These are phyloP conservation scores for Anisodus acutangulus DNA, from an alignment of 257 asterid species.

Conservation along the genomic window DNA sequence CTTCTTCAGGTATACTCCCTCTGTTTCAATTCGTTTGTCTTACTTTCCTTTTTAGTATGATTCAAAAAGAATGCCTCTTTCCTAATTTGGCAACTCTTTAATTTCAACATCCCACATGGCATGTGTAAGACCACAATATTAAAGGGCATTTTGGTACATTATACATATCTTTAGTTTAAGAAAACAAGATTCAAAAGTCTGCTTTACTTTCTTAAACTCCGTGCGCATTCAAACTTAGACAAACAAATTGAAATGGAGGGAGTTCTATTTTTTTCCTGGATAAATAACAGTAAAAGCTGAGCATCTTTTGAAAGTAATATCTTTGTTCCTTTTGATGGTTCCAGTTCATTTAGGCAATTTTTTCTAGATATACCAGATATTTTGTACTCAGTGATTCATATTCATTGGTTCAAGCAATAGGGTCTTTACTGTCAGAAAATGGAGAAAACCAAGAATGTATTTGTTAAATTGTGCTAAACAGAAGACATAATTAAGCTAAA, in stretches of 20 bases:
- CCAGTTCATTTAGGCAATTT: not conserved
- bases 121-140: too few relatives aligned
- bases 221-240: too few relatives aligned
- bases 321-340: not conserved
- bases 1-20: conserved; percentile 72
- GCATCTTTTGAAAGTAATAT: not conserved
- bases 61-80: too few relatives aligned
- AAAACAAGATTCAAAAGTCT: too few relatives aligned
- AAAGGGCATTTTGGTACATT: too few relatives aligned
- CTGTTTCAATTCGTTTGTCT: too few relatives aligned
- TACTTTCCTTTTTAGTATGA: too few relatives aligned
- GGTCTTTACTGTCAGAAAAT: not conserved
- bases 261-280: not conserved
- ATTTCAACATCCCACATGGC: too few relatives aligned
- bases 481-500: not conserved
- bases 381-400: not conserved
- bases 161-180: too few relatives aligned
- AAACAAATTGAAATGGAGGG: too few relatives aligned
- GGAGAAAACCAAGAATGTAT: not conserved
- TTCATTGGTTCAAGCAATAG: not conserved
- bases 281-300: not conserved
- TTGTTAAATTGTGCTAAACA: not conserved
- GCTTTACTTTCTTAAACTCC: too few relatives aligned
- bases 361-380: not conserved
- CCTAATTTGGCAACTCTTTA: too few relatives aligned